Conservation (phyloP, 163 green algal genomes). For the Chlamydomonas reinhardtii region DNA sequence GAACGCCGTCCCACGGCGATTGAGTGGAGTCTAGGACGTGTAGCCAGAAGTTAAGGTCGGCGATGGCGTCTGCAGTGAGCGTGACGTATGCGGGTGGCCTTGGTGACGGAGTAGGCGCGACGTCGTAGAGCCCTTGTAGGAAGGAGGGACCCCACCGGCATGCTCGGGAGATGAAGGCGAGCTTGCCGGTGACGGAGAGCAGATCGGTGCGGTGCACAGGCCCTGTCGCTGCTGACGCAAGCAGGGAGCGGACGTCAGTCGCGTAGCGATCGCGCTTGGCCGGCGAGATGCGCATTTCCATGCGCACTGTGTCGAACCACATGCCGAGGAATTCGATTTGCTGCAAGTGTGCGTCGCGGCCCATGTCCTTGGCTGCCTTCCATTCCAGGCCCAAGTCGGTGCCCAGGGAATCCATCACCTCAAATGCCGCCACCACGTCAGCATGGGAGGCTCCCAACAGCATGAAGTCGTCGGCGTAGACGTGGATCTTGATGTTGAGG, state of each 20-base stretch:
- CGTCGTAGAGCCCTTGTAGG: no score
- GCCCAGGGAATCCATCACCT: neutral
- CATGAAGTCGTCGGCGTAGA: neutral
- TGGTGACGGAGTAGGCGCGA: no score
- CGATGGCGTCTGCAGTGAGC: neutral
- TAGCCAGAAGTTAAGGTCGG: neutral
- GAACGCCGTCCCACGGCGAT: neutral
- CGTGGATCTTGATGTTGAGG: neutral
- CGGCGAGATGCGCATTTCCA: neutral
- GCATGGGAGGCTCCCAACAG: neutral
- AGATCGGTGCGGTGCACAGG: no score
- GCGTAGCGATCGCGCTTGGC: neutral
- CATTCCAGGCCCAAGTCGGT: neutral
- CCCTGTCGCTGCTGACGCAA: no score
- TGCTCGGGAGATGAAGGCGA: no score
- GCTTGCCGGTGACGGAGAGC: no score
- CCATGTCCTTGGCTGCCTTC: neutral
- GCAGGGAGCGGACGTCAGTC: no score
- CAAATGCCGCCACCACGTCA: neutral
- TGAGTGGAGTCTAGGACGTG: neutral
- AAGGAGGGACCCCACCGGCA: no score
- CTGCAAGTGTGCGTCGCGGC: neutral
- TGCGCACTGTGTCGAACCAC: neutral
- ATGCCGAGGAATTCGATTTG: conserved; percentile 1
- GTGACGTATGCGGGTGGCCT: no score